These are phyloP conservation scores for Helicocarpus griseus DNA, from an alignment of 2,329 filamentous ascomycete genomes.

Conservation along the genomic window DNA sequence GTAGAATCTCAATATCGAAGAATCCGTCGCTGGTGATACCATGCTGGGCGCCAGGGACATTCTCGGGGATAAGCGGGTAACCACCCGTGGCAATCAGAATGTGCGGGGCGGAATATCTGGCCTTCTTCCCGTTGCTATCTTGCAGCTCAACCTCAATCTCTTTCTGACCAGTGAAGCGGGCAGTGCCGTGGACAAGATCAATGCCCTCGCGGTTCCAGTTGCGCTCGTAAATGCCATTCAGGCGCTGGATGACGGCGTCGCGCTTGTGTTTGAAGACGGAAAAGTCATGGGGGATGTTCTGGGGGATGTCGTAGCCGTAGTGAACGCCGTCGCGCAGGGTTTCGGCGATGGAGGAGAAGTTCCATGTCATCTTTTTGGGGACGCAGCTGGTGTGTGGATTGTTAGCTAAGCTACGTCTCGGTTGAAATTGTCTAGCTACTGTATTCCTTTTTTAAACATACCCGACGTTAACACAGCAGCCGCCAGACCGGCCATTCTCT, in stretches of 20 bases:
- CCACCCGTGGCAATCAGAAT: slow-evolving; percentile 42
- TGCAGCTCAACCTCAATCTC: slow-evolving; percentile 35
- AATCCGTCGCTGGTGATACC: slow-evolving; percentile 45
- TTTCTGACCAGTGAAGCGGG: slow-evolving; percentile 36
- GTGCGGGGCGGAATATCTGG: slow-evolving; percentile 35
- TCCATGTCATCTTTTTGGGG: slow-evolving; percentile 46
- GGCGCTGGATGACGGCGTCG: slow-evolving; percentile 34
- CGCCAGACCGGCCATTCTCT: slow-evolving; percentile 40
- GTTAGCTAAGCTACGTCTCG: neutral
- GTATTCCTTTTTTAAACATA: slow-evolving; percentile 19
- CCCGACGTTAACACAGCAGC: slow-evolving; percentile 46
- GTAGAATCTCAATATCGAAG: slow-evolving; percentile 42
- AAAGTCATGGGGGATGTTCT: slow-evolving; percentile 36
- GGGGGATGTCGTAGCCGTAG: slow-evolving; percentile 40
- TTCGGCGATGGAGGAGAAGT: slow-evolving; percentile 41
- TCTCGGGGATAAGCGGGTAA: slow-evolving; percentile 33
- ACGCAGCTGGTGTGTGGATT: slow-evolving; percentile 32
- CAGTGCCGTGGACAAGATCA: slow-evolving; percentile 40
- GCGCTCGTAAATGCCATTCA: slow-evolving; percentile 41
- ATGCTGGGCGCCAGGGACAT: slow-evolving; percentile 37
- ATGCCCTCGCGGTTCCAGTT: slow-evolving; percentile 44
- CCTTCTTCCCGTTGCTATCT: slow-evolving; percentile 31
- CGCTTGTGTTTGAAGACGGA: slow-evolving; percentile 39
- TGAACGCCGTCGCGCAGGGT: slow-evolving; percentile 35
- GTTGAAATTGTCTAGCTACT: neutral